Base-by-base conservation (phyloP, 164 flowering plant species). In the Buxus sempervirens region DNA sequence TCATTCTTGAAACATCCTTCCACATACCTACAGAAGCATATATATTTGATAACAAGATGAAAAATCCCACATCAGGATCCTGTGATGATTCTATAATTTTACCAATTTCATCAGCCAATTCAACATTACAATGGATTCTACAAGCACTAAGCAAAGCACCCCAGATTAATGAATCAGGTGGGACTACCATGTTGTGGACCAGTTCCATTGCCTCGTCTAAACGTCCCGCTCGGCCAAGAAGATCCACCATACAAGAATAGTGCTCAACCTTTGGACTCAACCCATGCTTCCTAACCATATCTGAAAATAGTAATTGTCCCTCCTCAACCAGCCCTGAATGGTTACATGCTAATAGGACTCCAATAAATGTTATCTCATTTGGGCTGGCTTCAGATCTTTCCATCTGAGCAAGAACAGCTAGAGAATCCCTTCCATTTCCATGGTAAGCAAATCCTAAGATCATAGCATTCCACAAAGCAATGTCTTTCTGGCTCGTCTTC, bases 381-480 rank as follows among this genome's bases (percentile, higher is more conserved):
- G 74, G 74, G 27, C 22, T 16, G 13, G 24, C 19, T 24, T 60
- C 54, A 25, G 0, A 26, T 21, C 55, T 66, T 54, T 51, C 61
- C 74, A 72, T 72, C 61, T 66, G 69, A 14, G 60, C 41, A n/a
- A 58, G 54, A 53, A 71, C 60, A 23, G 59, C 64, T 54, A 72
- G 14, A 26, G 70, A 24, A 23, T 66, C 70, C 48, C 13, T 28
- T 41, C 70, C 75, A 54, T 36, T 42, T 13, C 70, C 70, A 54
- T 72, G 26, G 54, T 61, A 62, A 19, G 75, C 70, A 4, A 72
- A 62, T 2, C 62, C 66, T 4, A 72, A 42, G 20, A 72, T 66
- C 75, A 66, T 61, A 38, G 74, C 69, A 59, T 60, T 72, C 74
- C 74, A 71, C 45, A 66, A 22, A 26, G 69, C 74, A 36, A 60